Evolutionary conservation across 768 basidiomycete genomes (phyloP), one percentile per base, ranked within the genome.

Genomic region (Suillus subluteus): DNA sequence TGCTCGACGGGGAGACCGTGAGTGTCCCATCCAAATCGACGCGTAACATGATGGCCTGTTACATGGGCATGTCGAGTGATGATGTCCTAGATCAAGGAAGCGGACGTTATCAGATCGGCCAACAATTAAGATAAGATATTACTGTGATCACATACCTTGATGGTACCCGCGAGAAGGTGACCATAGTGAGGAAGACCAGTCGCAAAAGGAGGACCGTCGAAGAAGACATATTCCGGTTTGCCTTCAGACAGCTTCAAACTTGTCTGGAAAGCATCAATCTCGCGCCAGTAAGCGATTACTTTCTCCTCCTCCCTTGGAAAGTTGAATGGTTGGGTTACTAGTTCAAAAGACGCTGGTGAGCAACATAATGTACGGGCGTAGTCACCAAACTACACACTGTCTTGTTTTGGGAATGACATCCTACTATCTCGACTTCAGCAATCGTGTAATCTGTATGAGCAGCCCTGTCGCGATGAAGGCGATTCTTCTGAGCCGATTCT

Each of bases 1-100:
- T 98, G 96, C 79, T 99, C 98, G 74, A 99, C 96, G 43, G 97
- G 98, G 35, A 99, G 88, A 62, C 97, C 97, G 80, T 99, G 97
- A 6, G 96, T 98, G 80, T 99, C 97, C 97, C 97, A 99, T 63
- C 97, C 97, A 76, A 99, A 99, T 62, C 97, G 88, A 66, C 97
- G 90, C 65, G 90, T 86, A 71, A 99, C 97, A 74, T 98, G 92
- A 78, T 88, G 90, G 7, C 97, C 97, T 64, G 91, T 95, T 62
- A 94, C 90, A 77, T 95, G 92, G 2, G 96, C 96, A 80, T 98
- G 95, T 63, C 97, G 88, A 52, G 97, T 99, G 65, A 99, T 95
- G 73, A 99, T 96, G 77, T 99, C 97, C 97, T 99, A 74, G 37
- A 23, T 15, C n/a, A 50, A 62, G 3, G 41, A 63, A 41, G 58